phyloP scores from a whole-genome alignment of 2,329 filamentous ascomycete species.

The Phoma sp. region DNA sequence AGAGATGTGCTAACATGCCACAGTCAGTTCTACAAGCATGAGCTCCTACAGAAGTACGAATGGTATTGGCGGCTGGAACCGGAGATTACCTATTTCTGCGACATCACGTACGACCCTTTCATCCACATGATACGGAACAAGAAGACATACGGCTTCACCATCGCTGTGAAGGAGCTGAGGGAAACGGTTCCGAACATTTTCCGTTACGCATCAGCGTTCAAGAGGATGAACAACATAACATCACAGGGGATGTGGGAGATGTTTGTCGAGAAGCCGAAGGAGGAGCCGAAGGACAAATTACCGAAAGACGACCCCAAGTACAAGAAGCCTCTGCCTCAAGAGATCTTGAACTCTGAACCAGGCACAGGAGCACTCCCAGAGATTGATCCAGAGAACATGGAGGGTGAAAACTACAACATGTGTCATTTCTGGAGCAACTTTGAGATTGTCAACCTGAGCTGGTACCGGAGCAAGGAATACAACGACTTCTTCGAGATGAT shows the following conservation, averaged over 20 bases:
- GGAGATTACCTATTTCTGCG: slow-evolving; percentile 99
- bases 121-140: slow-evolving; percentile 91
- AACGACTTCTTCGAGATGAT: slow-evolving; percentile 99
- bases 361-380: slow-evolving; percentile 74
- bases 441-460: slow-evolving; percentile 92
- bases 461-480: slow-evolving; percentile 97
- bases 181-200: slow-evolving; percentile 99
- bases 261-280: slow-evolving; percentile 82
- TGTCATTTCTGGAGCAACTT: slow-evolving; percentile 99
- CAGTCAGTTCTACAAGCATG: slow-evolving; percentile 96
- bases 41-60: slow-evolving; percentile 92
- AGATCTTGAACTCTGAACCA: slow-evolving; percentile 78
- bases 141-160: slow-evolving; percentile 99
- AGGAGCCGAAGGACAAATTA: slow-evolving; percentile 60
- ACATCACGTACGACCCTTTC: slow-evolving; percentile 99
- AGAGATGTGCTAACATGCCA: slow-evolving; percentile 19
- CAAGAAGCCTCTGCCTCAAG: slow-evolving; percentile 76
- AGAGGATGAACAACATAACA: slow-evolving; percentile 85
- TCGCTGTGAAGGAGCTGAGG: slow-evolving; percentile 95
- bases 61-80: slow-evolving; percentile 99
- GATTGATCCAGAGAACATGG: slow-evolving; percentile 92
- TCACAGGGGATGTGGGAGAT: slow-evolving; percentile 98
- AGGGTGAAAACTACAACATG: slow-evolving; percentile 99
- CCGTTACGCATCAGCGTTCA: slow-evolving; percentile 97
- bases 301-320: slow-evolving; percentile 69